Conservation (phyloP, 1,284 basidiomycete genomes). For the Somion occarium region DNA sequence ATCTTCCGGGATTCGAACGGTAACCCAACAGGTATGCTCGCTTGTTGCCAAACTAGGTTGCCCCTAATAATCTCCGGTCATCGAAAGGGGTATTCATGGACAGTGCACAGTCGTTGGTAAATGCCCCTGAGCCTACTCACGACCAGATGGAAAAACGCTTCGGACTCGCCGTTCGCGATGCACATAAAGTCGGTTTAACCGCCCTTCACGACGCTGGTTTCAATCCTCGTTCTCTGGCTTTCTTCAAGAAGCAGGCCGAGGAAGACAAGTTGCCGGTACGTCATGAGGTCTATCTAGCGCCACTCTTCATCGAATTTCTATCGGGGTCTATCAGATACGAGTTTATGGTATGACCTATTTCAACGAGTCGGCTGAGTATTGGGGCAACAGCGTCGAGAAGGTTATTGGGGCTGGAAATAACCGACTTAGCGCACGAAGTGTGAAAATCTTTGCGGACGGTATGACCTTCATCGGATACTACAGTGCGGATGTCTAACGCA, state of each 20-base stretch:
- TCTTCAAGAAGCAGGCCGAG: constrained; percentile 70
- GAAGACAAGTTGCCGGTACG: constrained; percentile 58
- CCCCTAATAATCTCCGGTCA: constrained; percentile 2
- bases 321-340: constrained; percentile 48
- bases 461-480: no score
- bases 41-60: constrained; percentile 8
- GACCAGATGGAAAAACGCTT: constrained; percentile 61
- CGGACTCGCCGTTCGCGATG: constrained; percentile 59
- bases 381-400: constrained; percentile 62
- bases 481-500: not conserved
- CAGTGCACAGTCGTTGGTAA: constrained; percentile 64
- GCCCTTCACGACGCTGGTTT: constrained; percentile 83
- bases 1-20: constrained; percentile 69
- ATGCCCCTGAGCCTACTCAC: constrained; percentile 62
- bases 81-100: constrained; percentile 60
- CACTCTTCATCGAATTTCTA: constrained; percentile 4
- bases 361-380: constrained; percentile 68
- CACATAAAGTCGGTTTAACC: constrained; percentile 68
- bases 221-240: constrained; percentile 60
- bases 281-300: constrained; percentile 6
- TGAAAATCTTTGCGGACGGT: constrained; percentile 91
- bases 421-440: constrained; percentile 68
- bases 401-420: constrained; percentile 54
- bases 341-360: constrained; percentile 73
- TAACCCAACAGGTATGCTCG: constrained; percentile 64